These are phyloP conservation scores for Solanum sejunctum DNA, from an alignment of 257 asterid species.

Conservation along the genomic window DNA sequence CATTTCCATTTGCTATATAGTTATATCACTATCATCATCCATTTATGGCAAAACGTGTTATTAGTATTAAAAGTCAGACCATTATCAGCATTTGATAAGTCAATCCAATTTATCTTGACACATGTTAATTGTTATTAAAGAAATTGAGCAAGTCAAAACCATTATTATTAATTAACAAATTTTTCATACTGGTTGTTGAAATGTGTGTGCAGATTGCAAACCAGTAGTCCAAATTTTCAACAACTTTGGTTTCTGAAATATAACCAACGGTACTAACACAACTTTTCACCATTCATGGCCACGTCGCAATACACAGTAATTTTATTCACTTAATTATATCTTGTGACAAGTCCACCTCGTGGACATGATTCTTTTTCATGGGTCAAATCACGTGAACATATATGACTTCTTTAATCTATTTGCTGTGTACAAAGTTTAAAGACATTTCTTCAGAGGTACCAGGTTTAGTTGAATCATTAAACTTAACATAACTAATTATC, in stretches of 20 bases:
- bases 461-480: background rate
- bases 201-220: background rate
- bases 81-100: background rate
- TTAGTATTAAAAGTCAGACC: background rate
- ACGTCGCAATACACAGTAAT: background rate
- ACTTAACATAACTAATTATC: background rate
- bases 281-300: background rate
- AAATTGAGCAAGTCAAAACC: constrained; percentile 1
- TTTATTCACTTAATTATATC: background rate
- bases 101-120: constrained; percentile 17
- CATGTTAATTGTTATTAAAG: background rate
- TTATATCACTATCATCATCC: background rate
- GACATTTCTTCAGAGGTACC: background rate
- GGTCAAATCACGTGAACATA: background rate
- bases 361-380: background rate
- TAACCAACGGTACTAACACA: background rate
- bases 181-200: constrained; percentile 17
- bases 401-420: background rate
- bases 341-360: background rate
- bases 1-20: background rate
- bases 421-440: background rate
- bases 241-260: background rate
- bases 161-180: constrained; percentile 5
- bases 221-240: background rate
- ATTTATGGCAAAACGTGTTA: background rate